These are phyloP conservation scores for Euphorbia corollata DNA, from an alignment of 441 rosid species.

Conservation along the genomic window DNA sequence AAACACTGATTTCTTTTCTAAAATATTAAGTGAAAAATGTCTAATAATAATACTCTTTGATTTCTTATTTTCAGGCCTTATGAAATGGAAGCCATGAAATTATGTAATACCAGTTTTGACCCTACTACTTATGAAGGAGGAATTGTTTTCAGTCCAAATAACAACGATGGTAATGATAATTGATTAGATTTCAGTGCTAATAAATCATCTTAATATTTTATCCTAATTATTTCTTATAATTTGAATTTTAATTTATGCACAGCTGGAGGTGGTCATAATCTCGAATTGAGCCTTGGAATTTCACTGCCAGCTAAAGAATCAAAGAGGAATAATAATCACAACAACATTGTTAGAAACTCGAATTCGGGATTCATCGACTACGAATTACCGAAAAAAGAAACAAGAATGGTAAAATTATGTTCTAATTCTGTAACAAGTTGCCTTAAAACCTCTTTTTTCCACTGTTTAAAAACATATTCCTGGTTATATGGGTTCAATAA, in stretches of 20 bases:
- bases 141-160: constrained; percentile 25
- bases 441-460: background rate
- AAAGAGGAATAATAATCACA: constrained; percentile 27
- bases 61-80: constrained; percentile 45
- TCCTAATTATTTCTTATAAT: too few relatives aligned
- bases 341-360: background rate
- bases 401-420: constrained; percentile 27
- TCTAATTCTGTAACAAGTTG: background rate
- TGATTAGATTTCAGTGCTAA: background rate
- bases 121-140: constrained; percentile 45
- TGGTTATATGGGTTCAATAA: background rate
- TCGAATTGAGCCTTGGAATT: constrained; percentile 74
- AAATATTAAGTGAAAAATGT: too few relatives aligned
- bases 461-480: background rate
- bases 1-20: too few relatives aligned
- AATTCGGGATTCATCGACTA: background rate
- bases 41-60: background rate
- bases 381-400: constrained; percentile 21
- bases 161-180: constrained; percentile 30
- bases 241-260: constrained; percentile 9
- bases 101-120: constrained; percentile 69
- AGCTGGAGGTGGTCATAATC: constrained; percentile 40
- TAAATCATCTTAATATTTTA: constrained; percentile 12
- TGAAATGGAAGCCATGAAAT: constrained; percentile 75
- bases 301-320: constrained; percentile 39